Conservation (phyloP, 129 eudicot species). For the Silybum marianum region DNA sequence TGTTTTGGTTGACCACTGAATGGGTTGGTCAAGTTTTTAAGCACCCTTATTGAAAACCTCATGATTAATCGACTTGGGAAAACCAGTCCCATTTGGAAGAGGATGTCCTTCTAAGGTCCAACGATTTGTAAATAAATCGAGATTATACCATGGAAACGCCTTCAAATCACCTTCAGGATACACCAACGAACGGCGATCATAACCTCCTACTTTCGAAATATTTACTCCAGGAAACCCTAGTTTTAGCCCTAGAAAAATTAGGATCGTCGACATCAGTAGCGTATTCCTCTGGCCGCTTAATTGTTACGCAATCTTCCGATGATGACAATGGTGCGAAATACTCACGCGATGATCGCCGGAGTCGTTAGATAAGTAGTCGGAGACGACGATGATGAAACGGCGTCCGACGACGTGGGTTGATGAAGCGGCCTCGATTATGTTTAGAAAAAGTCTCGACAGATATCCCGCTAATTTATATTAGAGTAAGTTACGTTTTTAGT, state of each 20-base stretch:
- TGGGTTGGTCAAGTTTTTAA: no score
- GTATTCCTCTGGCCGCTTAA: constrained; percentile 66
- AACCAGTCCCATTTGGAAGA: constrained; percentile 95
- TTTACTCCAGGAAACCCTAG: constrained; percentile 89
- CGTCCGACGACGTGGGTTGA: constrained; percentile 32
- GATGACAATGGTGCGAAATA: no score
- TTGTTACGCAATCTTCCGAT: constrained; percentile 64
- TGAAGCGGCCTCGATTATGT: constrained; percentile 18
- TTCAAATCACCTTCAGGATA: constrained; percentile 89
- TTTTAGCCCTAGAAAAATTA: constrained; percentile 68
- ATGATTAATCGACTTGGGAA: constrained; percentile 68
- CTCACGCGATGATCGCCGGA: constrained; percentile 33
- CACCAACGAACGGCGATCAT: constrained; percentile 73
- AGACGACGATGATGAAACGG: constrained; percentile 29
- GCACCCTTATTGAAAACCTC: constrained; percentile 71
- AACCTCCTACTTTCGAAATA: constrained; percentile 93
- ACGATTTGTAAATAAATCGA: constrained; percentile 73
- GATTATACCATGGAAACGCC: constrained; percentile 64
- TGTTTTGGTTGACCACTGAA: no score
- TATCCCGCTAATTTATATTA: background rate
- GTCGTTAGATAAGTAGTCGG: constrained; percentile 29
- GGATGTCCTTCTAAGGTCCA: constrained; percentile 78
- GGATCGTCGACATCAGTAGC: constrained; percentile 71
- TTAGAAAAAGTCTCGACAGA: background rate
- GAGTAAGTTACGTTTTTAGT: background rate